Evolutionary conservation across 805 yeast species (phyloP).

Genomic region (Ogataea trehalophila): DNA sequence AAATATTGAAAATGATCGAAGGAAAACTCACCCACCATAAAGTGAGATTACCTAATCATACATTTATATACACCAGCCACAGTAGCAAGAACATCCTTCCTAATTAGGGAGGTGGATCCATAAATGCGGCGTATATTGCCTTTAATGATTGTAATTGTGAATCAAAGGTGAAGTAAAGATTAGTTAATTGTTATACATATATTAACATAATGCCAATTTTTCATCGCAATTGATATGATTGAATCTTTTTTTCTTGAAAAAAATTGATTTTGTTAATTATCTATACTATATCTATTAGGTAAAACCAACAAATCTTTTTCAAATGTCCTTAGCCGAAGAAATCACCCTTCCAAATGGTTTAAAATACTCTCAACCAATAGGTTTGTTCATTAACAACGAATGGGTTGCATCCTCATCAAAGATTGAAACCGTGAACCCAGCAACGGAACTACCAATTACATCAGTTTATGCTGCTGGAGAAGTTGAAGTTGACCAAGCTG

Average conservation of each 20-base stretch:
- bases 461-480: constrained; percentile 43
- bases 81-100: not conserved
- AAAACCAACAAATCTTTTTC: not conserved
- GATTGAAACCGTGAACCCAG: constrained; percentile 44
- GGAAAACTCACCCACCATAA: no score
- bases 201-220: no score
- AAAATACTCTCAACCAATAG: constrained; percentile 52
- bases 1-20: no score
- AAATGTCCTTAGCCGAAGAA: constrained; percentile 12
- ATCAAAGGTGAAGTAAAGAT: no score
- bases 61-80: no score
- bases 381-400: constrained; percentile 56
- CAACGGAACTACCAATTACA: constrained; percentile 43
- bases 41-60: no score
- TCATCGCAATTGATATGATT: no score
- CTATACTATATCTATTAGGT: not conserved
- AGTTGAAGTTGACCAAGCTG: constrained; percentile 48
- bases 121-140: no score
- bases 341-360: constrained; percentile 41
- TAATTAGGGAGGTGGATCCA: not conserved
- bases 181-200: no score
- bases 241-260: no score
- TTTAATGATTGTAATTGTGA: no score
- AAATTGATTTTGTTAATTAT: not conserved
- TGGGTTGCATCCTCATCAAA: constrained; percentile 37